Evolutionary conservation across 441 rosid genomes (phyloP).

Genomic region (Breynia disticha): DNA sequence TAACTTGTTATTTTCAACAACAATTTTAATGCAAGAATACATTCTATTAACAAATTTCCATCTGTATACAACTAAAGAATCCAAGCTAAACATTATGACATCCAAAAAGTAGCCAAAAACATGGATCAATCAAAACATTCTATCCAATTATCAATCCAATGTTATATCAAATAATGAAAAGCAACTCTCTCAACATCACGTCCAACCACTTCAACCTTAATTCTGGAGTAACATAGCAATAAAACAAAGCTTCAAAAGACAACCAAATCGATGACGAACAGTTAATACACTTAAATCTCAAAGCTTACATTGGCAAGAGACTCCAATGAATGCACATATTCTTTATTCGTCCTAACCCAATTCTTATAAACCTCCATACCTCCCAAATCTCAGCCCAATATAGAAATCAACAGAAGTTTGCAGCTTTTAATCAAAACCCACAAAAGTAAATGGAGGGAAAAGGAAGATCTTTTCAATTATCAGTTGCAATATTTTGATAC

Average conservation of each 20-base stretch:
- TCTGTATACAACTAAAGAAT: not conserved
- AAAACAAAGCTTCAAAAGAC: not conserved
- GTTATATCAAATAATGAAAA: not conserved
- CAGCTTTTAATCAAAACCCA: not conserved
- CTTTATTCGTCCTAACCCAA: constrained; percentile 86
- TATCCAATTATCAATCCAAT: not conserved
- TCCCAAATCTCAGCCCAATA: constrained; percentile 15
- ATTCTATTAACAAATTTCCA: not conserved
- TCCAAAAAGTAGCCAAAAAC: not conserved
- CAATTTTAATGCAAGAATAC: not conserved
- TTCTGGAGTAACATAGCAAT: no score
- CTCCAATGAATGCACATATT: constrained; percentile 76
- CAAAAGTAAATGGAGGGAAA: not conserved
- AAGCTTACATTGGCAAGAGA: constrained; percentile 84
- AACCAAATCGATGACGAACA: not conserved
- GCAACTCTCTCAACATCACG: not conserved
- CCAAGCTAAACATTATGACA: not conserved
- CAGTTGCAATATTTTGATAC: not conserved
- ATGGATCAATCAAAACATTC: not conserved
- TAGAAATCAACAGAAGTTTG: not conserved
- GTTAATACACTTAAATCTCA: not conserved
- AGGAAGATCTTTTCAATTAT: not conserved
- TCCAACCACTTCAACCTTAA: not conserved
- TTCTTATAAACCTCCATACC: constrained; percentile 80
- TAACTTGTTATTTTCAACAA: not conserved